phyloP scores from a whole-genome alignment of 176 grass and related monocot species.

The Oryza australiensis region DNA sequence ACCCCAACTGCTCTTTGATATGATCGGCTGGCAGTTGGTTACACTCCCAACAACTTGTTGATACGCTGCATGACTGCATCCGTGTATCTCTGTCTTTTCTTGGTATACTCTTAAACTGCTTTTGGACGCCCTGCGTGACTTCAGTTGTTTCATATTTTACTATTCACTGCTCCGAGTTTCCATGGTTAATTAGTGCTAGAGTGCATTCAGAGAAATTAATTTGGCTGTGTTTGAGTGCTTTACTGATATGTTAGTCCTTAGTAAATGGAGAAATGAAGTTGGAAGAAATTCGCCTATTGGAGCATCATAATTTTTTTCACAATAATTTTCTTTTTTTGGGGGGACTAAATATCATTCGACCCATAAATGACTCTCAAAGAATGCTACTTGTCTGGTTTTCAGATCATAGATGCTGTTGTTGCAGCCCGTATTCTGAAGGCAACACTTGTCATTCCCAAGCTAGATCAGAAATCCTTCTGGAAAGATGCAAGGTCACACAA shows the following conservation, averaged over 20 bases:
- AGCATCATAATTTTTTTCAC: background rate
- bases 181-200: background rate
- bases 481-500: conserved; percentile 65
- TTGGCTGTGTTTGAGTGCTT: background rate
- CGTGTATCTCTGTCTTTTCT: conserved; percentile 41
- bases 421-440: conserved; percentile 85
- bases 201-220: background rate
- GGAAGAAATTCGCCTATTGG: background rate
- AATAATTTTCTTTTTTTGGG: background rate
- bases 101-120: conserved; percentile 42
- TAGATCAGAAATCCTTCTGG: conserved; percentile 97
- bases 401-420: conserved; percentile 98
- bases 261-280: background rate
- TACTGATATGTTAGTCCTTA: background rate
- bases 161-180: conserved; percentile 1
- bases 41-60: conserved; percentile 43
- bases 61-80: conserved; percentile 9
- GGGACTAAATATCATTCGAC: background rate
- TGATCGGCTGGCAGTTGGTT: background rate
- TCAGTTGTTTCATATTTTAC: conserved; percentile 18
- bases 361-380: conserved; percentile 2
- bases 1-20: conserved; percentile 35
- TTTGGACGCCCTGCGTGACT: conserved; percentile 16
- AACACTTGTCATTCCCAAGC: conserved; percentile 82
- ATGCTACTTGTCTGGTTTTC: conserved; percentile 38